Evolutionary conservation across 805 yeast species (phyloP), one percentile per base, ranked within the genome.

Genomic region (Tetrapisispora fleetii): DNA sequence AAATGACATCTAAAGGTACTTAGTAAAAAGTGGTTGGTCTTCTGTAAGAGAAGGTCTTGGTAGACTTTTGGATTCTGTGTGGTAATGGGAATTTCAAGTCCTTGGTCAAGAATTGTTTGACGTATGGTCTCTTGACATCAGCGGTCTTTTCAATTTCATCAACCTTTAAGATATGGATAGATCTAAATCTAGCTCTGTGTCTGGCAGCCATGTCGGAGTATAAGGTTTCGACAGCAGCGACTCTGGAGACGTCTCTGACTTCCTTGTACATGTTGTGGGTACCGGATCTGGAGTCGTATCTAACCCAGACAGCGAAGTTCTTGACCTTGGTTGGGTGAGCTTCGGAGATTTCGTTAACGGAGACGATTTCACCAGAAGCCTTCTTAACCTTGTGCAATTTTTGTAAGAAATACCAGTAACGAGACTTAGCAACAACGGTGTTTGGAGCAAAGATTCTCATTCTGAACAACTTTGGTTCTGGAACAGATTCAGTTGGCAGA

Each of bases 261-360:
- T 93, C 99, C 83, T 93, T 93, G 96, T 93, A 93, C 97, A 93
- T 93, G 95, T 93, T 93, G 95, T 93, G 99, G 70, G 96, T 90
- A 80, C 99, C 99, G 64, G 99, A 93, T 85, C 99, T 95, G 63
- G 99, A 93, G 74, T 93, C 99, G 86, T 93, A 93, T 82, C 99
- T 90, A 75, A 93, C 85, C 99, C 99, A 93, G 80, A 93, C 75
- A 81, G 97, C 99, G 73, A 90, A 93, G 87, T 90, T 93, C 90
- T 93, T 93, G 72, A 93, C 98, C 82, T 87, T 90, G 78, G 96
- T 87, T 77, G 99, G 98, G 81, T 81, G 86, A 72, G 89, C 78
- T 81, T 93, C 99, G 71, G 83, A 71, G 73, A 93, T 86, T 70
- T 76, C 76, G 83, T 88, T 88, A 68, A 93, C 81, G 58, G 96